Conservation (phyloP, 2,329 filamentous ascomycete species). For the Dothidotthia symphoricarpi region DNA sequence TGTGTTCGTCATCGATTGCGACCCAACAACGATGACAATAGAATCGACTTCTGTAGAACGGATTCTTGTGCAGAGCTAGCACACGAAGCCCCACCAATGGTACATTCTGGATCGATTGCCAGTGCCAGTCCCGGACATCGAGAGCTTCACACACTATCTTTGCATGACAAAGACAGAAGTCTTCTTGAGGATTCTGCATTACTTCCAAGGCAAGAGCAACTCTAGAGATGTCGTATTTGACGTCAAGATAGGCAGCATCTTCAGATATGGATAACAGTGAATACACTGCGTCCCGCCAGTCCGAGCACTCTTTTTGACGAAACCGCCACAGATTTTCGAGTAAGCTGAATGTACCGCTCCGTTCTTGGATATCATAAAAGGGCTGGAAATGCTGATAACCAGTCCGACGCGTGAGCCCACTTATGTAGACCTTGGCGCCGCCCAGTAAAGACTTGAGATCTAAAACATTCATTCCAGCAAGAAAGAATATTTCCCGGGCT, state of each 20-base stretch:
- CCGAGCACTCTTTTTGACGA: not conserved
- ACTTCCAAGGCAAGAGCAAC: not conserved
- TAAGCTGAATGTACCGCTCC: not conserved
- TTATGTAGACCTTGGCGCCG: no score
- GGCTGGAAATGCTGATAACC: no score
- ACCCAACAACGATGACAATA: no score
- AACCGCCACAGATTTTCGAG: not conserved
- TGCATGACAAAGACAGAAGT: not conserved
- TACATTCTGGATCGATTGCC: no score
- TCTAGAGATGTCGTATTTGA: conserved; percentile 1
- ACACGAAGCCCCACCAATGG: no score
- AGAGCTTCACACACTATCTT: no score
- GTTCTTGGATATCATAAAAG: no score
- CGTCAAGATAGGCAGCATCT: not conserved
- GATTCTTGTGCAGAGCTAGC: no score
- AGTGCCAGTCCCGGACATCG: no score
- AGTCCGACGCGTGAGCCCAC: no score
- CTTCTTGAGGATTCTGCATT: not conserved
- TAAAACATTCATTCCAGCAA: not conserved
- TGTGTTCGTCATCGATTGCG: no score
- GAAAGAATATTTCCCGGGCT: not conserved
- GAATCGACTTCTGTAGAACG: no score
- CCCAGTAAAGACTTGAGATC: not conserved
- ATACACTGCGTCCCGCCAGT: conserved; percentile 3
- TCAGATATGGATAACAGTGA: conserved; percentile 3